Conservation (phyloP, 2,329 filamentous ascomycete genomes). For the Fusarium tjaetaba region DNA sequence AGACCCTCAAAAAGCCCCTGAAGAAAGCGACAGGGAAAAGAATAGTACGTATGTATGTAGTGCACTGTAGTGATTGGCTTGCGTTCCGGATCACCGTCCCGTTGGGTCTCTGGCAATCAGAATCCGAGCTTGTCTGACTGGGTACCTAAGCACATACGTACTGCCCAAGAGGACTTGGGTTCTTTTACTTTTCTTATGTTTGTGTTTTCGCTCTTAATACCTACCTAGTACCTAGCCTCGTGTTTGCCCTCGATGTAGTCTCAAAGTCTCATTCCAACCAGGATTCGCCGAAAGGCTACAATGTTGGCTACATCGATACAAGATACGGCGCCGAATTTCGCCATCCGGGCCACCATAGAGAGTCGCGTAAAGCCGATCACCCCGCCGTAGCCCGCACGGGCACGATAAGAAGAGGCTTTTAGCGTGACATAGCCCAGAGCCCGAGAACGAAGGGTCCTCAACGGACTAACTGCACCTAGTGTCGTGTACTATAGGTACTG, state of each 20-base stretch:
- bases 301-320: conserved; percentile 12
- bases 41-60: neutral
- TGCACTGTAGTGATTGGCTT: conserved; percentile 21
- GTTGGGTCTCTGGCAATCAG: conserved; percentile 21
- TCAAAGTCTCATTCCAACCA: conserved; percentile 31
- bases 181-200: neutral
- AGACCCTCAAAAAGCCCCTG: conserved; percentile 28
- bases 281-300: conserved; percentile 28
- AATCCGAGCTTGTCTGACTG: conserved; percentile 11
- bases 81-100: conserved; percentile 24
- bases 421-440: conserved; percentile 14
- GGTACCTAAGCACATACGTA: neutral
- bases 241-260: conserved; percentile 26
- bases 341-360: conserved; percentile 20
- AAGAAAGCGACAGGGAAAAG: neutral
- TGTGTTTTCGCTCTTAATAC: neutral
- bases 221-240: conserved; percentile 3
- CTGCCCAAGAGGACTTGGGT: neutral
- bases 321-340: neutral
- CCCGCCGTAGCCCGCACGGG: conserved; percentile 21
- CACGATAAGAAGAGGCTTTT: conserved; percentile 24
- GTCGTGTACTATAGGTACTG: conserved; percentile 4
- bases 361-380: conserved; percentile 23
- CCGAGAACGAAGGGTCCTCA: conserved; percentile 24
- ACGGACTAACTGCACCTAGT: conserved; percentile 1